phyloP scores from a whole-genome alignment of 2,329 filamentous ascomycete genomes.

The Aspergillus pseudoviridinutans region DNA sequence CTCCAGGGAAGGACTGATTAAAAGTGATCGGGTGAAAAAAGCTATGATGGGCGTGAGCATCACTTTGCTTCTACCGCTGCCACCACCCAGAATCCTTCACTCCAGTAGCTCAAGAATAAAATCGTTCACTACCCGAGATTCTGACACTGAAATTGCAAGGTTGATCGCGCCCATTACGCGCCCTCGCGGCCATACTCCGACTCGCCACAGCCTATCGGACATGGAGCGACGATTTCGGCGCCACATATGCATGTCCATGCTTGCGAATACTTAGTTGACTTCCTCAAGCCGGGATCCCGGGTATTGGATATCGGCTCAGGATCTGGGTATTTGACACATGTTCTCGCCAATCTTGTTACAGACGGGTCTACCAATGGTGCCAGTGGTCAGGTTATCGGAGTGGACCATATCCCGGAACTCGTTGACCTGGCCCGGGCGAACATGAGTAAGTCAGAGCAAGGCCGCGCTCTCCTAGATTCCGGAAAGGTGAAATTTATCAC shows the following conservation, averaged over 20 bases:
- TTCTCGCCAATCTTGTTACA: slow-evolving; percentile 71
- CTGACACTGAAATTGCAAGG: slow-evolving; percentile 46
- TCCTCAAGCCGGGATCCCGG: slow-evolving; percentile 51
- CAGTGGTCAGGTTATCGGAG: slow-evolving; percentile 58
- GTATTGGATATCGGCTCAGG: slow-evolving; percentile 73
- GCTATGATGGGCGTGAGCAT: slow-evolving; percentile 70
- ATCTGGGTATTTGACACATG: slow-evolving; percentile 80
- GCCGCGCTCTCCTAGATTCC: slow-evolving; percentile 55
- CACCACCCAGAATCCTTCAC: background rate
- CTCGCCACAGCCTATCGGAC: slow-evolving; percentile 65
- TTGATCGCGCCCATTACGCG: slow-evolving; percentile 84
- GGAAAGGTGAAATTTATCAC: slow-evolving; percentile 68
- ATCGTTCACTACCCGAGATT: background rate
- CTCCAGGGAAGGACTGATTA: slow-evolving; percentile 66
- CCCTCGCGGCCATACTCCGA: slow-evolving; percentile 69
- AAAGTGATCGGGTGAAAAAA: slow-evolving; percentile 64
- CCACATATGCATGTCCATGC: slow-evolving; percentile 70
- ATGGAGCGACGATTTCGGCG: slow-evolving; percentile 65
- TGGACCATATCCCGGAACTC: slow-evolving; percentile 69
- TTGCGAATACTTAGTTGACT: slow-evolving; percentile 58
- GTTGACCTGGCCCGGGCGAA: slow-evolving; percentile 61
- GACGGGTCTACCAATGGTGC: slow-evolving; percentile 22
- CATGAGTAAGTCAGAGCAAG: slow-evolving; percentile 60
- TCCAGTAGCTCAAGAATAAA: background rate
- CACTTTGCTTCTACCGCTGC: background rate